Evolutionary conservation across 306 rosid genomes (phyloP).

Genomic region (Prinsepia uniflora): DNA sequence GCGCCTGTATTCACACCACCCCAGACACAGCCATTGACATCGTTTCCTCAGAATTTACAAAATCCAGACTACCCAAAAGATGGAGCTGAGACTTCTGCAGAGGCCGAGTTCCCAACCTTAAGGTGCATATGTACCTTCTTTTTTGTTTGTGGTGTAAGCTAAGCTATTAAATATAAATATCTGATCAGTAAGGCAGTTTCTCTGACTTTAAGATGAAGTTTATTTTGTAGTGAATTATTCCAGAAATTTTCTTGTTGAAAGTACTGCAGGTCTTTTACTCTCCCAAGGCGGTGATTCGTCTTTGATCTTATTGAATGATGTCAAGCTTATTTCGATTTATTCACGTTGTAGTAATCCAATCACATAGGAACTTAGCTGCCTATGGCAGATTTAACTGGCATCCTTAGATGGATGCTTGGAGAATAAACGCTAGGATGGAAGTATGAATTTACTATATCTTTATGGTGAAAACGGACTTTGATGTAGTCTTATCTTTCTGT

Average conservation of each 20-base stretch:
- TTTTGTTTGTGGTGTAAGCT: constrained; percentile 14
- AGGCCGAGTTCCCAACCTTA: constrained; percentile 81
- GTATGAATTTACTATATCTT: background rate
- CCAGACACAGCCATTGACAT: constrained; percentile 83
- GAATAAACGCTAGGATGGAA: too few species aligned
- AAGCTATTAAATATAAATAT: background rate
- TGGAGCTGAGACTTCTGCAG: constrained; percentile 65
- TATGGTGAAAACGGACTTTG: background rate
- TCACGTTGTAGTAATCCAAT: constrained; percentile 1
- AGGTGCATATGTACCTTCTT: constrained; percentile 47
- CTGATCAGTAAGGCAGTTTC: background rate
- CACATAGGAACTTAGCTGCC: constrained; percentile 16
- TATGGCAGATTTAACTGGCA: constrained; percentile 18
- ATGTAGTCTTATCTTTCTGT: background rate
- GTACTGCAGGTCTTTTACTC: background rate
- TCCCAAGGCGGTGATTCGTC: too few species aligned
- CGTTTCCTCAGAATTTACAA: constrained; percentile 70
- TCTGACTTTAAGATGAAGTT: constrained; percentile 14
- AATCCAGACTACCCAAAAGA: constrained; percentile 43
- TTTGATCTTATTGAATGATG: constrained; percentile 12
- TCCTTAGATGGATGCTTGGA: background rate
- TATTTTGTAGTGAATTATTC: constrained; percentile 3
- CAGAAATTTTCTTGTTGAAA: background rate
- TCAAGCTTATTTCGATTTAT: constrained; percentile 2
- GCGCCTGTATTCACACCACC: constrained; percentile 88